These are phyloP conservation scores for Daldinia vernicosa DNA, from an alignment of 495 filamentous ascomycete genomes.

Conservation along the genomic window DNA sequence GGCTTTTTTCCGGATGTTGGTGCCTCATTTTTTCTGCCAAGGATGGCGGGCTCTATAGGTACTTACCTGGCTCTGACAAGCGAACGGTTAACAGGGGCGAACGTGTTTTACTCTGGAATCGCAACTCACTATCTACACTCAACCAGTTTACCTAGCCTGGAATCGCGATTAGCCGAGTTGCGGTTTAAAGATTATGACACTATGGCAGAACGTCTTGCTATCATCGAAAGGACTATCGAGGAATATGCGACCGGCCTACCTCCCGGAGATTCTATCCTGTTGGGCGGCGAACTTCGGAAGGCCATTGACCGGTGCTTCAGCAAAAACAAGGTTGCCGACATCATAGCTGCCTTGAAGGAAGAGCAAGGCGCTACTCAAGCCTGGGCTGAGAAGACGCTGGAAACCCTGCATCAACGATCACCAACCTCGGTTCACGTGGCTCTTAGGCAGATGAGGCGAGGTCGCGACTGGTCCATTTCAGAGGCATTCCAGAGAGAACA, in stretches of 20 bases:
- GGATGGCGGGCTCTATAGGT: slow-evolving; percentile 82
- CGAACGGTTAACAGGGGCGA: slow-evolving; percentile 77
- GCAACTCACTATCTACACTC: slow-evolving; percentile 97
- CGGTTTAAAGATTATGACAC: slow-evolving; percentile 78
- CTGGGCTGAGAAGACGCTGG: slow-evolving; percentile 81
- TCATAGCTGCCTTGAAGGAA: slow-evolving; percentile 70
- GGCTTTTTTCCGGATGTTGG: slow-evolving; percentile 99
- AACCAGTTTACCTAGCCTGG: slow-evolving; percentile 78
- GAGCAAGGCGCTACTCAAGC: slow-evolving; percentile 60
- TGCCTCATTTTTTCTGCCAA: slow-evolving; percentile 91
- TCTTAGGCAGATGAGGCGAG: slow-evolving; percentile 79
- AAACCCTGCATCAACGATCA: slow-evolving; percentile 75
- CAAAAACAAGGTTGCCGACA: slow-evolving; percentile 70
- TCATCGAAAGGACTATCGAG: slow-evolving; percentile 88
- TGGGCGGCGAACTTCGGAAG: slow-evolving; percentile 70
- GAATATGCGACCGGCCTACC: slow-evolving; percentile 89
- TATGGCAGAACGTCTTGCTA: slow-evolving; percentile 66
- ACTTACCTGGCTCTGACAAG: slow-evolving; percentile 93
- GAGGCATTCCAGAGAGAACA: slow-evolving; percentile 87
- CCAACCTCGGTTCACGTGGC: slow-evolving; percentile 87
- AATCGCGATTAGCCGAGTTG: slow-evolving; percentile 86
- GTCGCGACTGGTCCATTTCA: slow-evolving; percentile 75
- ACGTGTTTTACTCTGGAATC: slow-evolving; percentile 84
- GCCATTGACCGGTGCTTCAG: slow-evolving; percentile 88
- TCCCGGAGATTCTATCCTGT: slow-evolving; percentile 67